Base-by-base conservation (phyloP, 108 stramenopile genomes). In the Cyclostephanos tholiformis region DNA sequence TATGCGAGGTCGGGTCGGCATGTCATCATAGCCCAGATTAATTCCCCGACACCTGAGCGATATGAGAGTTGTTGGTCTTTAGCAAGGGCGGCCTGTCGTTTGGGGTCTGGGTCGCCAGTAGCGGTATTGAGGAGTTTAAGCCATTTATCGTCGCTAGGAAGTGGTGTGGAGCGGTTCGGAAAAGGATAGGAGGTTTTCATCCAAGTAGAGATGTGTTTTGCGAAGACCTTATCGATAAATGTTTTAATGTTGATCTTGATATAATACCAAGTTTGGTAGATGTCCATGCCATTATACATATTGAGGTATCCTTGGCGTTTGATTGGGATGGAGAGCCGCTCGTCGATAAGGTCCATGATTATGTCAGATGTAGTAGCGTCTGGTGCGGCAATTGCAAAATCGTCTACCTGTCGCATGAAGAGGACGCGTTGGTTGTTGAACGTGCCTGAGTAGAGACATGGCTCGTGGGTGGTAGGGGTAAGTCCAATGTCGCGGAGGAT, bases 81-180 rank as follows among this genome's bases (percentile, higher is more conserved):
- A n/a, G n/a, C n/a, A n/a, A n/a, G n/a, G n/a, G n/a, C n/a, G 70
- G 81, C 73, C 74, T 76, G 30, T 77, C 67, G 26, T 20, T 2
- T 23, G 20, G 20, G 56, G 12, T 26, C 3, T n/a, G n/a, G n/a
- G n/a, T n/a, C n/a, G n/a, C n/a, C n/a, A n/a, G n/a, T n/a, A n/a
- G n/a, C n/a, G n/a, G n/a, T n/a, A n/a, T n/a, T n/a, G n/a, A n/a
- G n/a, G n/a, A n/a, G n/a, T n/a, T n/a, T n/a, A n/a, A n/a, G n/a
- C n/a, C n/a, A n/a, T n/a, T n/a, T n/a, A n/a, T n/a, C n/a, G n/a
- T n/a, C n/a, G n/a, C 23, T 57, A 26, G 25, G 20, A 4, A 26
- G 26, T 26, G 56, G 56, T n/a, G n/a, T n/a, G n/a, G n/a, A n/a
- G n/a, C n/a, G n/a, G n/a, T n/a, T n/a, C n/a, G n/a, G n/a, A n/a